Percentiles rank a stretch among this genome's conserved stretches.
Conservation (phyloP, 2,329 filamentous ascomycete species). For the Colletotrichum noveboracense region DNA sequence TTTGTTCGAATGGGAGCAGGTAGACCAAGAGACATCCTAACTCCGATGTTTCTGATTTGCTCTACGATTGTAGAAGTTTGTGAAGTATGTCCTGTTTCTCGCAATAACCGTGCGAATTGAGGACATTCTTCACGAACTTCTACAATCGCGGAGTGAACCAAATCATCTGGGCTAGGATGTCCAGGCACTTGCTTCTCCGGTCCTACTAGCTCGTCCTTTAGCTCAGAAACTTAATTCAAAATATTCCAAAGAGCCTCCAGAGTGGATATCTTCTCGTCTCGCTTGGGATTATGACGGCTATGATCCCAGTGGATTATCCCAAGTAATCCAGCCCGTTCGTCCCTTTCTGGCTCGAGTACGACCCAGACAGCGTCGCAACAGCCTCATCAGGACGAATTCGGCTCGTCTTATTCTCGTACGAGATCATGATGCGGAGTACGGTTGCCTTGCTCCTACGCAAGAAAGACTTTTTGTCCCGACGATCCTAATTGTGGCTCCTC, state of each 20-base stretch:
- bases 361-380: background rate
- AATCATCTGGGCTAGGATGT: background rate
- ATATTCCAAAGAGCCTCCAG: background rate
- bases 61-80: background rate
- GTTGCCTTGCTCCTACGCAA: background rate
- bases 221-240: background rate
- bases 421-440: background rate
- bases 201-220: background rate
- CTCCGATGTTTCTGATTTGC: background rate
- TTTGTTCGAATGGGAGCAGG: background rate
- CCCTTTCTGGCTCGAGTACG: background rate
- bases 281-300: background rate
- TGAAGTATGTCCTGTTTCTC: background rate
- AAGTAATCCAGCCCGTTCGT: background rate
- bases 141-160: background rate
- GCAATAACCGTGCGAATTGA: background rate
- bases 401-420: background rate
- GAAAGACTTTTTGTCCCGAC: background rate
- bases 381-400: background rate
- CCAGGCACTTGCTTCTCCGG: background rate
- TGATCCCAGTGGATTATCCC: background rate
- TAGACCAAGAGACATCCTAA: background rate
- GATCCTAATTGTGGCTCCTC: conserved; percentile 8
- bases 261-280: background rate
- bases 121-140: background rate